Conservation (phyloP, 495 filamentous ascomycete genomes). For the Extremus antarcticus region DNA sequence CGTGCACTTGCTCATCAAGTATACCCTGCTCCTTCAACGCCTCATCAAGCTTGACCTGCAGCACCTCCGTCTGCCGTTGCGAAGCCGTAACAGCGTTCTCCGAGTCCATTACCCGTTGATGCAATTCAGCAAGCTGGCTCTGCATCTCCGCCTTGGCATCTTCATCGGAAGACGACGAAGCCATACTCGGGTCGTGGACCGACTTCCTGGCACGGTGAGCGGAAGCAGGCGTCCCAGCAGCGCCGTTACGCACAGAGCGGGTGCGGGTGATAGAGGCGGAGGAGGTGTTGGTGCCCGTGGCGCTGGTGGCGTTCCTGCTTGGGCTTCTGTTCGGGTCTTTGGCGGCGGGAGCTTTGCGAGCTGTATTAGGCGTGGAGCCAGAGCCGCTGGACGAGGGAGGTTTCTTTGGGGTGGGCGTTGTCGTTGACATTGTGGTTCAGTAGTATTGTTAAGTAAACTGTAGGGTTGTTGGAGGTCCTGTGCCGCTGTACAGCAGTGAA, state of each 20-base stretch:
- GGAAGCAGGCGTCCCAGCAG: slow-evolving; percentile 17
- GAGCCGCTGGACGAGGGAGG: not conserved
- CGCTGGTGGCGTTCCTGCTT: not conserved
- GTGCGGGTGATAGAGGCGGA: slow-evolving; percentile 5
- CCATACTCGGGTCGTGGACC: too few species aligned
- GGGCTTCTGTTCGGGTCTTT: slow-evolving; percentile 8
- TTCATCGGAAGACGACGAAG: slow-evolving; percentile 33
- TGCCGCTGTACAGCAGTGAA: not conserved
- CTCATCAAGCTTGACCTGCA: slow-evolving; percentile 82
- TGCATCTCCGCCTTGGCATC: slow-evolving; percentile 60
- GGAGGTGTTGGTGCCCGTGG: slow-evolving; percentile 1
- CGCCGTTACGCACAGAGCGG: slow-evolving; percentile 11
- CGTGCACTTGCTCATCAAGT: slow-evolving; percentile 75
- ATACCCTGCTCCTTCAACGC: slow-evolving; percentile 69
- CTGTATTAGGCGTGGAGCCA: not conserved
- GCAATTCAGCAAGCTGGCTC: slow-evolving; percentile 73
- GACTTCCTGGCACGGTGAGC: slow-evolving; percentile 21
- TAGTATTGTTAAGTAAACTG: too few species aligned
- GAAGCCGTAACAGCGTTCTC: slow-evolving; percentile 70
- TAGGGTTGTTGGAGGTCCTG: too few species aligned
- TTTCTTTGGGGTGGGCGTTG: not conserved
- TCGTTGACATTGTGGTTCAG: too few species aligned
- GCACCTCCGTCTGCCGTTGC: slow-evolving; percentile 68
- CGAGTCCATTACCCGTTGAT: slow-evolving; percentile 66
- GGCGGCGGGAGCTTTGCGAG: slow-evolving; percentile 2